phyloP scores from a whole-genome alignment of 768 basidiomycete species.

The Phylloporus sp. region DNA sequence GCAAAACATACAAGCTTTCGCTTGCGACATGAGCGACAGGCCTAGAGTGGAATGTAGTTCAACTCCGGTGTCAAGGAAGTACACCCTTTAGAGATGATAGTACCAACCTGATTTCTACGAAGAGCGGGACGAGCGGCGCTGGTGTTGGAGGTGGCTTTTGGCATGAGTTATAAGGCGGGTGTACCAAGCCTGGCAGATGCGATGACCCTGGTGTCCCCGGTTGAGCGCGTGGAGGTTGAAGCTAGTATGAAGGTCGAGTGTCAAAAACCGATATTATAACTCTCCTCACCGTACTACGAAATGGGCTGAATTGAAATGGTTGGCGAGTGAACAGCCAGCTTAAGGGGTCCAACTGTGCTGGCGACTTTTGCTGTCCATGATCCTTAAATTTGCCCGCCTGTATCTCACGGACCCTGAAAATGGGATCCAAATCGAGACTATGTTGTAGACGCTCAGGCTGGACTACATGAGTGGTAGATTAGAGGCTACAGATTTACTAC shows the following conservation, averaged over 20 bases:
- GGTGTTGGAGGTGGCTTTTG: slow-evolving; percentile 48
- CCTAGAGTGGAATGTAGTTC: slow-evolving; percentile 38
- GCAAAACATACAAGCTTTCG: slow-evolving; percentile 66
- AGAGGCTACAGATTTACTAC: neutral
- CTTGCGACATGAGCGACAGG: slow-evolving; percentile 79
- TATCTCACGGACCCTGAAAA: slow-evolving; percentile 22
- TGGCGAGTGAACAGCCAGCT: neutral
- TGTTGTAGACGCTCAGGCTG: slow-evolving; percentile 1
- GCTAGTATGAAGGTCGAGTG: neutral
- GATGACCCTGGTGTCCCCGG: slow-evolving; percentile 3
- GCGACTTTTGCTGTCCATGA: slow-evolving; percentile 7
- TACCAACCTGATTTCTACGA: slow-evolving; percentile 69
- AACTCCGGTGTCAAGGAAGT: slow-evolving; percentile 8
- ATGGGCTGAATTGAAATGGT: neutral
- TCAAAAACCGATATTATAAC: neutral
- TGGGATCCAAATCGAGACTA: slow-evolving; percentile 12
- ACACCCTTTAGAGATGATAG: neutral
- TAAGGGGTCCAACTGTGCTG: neutral
- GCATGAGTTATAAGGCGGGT: slow-evolving; percentile 46
- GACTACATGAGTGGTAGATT: neutral
- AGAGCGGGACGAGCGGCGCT: slow-evolving; percentile 54
- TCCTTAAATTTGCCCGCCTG: slow-evolving; percentile 12
- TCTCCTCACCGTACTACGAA: neutral
- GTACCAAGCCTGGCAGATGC: neutral
- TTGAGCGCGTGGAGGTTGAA: neutral